Evolutionary conservation across 768 basidiomycete genomes (phyloP).

Genomic region (Mycena vulgaris): DNA sequence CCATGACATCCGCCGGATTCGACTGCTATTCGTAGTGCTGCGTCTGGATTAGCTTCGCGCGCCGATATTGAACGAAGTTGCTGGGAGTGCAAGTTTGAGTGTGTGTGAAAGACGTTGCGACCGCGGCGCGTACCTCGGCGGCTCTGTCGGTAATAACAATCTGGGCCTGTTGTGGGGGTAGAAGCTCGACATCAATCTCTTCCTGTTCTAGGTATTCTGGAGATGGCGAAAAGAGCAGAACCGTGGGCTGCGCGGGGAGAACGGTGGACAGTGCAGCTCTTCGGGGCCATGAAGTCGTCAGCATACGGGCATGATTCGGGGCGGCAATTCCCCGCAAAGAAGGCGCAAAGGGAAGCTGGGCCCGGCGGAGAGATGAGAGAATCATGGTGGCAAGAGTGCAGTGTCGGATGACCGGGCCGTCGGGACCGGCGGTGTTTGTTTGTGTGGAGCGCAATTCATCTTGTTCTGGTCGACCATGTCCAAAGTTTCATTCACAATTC

Average conservation of each 20-base stretch:
- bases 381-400: constrained; percentile 10
- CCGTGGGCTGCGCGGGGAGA: constrained; percentile 62
- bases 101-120: constrained; percentile 13
- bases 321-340: not conserved
- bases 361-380: constrained; percentile 23
- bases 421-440: not conserved
- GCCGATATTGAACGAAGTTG: constrained; percentile 82
- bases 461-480: constrained; percentile 37
- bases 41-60: constrained; percentile 71
- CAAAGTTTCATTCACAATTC: constrained; percentile 88
- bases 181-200: constrained; percentile 74
- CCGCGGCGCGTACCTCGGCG: constrained; percentile 69
- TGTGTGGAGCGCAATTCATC: not conserved
- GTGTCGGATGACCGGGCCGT: not conserved
- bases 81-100: constrained; percentile 54
- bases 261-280: constrained; percentile 57
- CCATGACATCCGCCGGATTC: constrained; percentile 98
- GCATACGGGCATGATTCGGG: constrained; percentile 29
- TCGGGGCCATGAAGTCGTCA: constrained; percentile 43
- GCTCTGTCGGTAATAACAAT: constrained; percentile 80
- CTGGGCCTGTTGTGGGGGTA: constrained; percentile 67
- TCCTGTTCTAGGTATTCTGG: constrained; percentile 68
- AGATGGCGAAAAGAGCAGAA: constrained; percentile 67
- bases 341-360: not conserved
- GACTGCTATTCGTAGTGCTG: constrained; percentile 86